These are phyloP conservation scores for Rhodotorula diobovata DNA, from an alignment of 768 basidiomycete species.

Conservation along the genomic window DNA sequence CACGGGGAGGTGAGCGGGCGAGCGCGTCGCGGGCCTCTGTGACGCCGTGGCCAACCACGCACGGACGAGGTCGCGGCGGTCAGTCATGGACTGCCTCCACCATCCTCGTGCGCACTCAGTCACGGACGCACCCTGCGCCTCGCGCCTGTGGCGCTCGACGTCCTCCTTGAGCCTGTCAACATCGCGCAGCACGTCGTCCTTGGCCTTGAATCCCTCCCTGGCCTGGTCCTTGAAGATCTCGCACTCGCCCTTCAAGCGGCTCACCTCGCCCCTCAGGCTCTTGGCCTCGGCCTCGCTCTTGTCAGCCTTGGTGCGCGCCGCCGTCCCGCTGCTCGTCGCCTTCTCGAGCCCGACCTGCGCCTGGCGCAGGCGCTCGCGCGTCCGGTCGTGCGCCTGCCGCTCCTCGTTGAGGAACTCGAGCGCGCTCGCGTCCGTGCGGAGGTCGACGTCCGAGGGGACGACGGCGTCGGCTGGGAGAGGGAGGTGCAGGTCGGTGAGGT, in stretches of 20 bases:
- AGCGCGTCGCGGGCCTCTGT: neutral
- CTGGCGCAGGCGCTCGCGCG: neutral
- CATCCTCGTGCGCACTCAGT: too few species aligned
- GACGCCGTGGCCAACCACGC: too few species aligned
- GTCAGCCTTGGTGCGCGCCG: neutral
- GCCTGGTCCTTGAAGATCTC: neutral
- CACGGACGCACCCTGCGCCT: constrained; percentile 6
- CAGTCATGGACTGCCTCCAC: too few species aligned
- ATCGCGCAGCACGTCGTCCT: neutral
- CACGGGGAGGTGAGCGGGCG: neutral
- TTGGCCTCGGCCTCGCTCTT: constrained; percentile 2
- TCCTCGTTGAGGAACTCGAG: neutral
- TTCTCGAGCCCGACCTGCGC: neutral
- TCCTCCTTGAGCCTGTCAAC: neutral
- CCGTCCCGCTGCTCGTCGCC: neutral
- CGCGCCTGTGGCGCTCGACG: neutral
- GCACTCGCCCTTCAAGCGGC: neutral
- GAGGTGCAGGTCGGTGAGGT: neutral
- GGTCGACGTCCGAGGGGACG: constrained; percentile 11
- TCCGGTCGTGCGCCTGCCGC: neutral
- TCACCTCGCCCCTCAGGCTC: neutral
- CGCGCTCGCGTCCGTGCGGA: constrained; percentile 1
- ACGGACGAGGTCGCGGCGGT: neutral
- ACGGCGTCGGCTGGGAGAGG: neutral
- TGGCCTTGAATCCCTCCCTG: constrained; percentile 1